Base-by-base conservation (phyloP, 192 early-diverging fungal genomes). In the Backusella liffmaniae region DNA sequence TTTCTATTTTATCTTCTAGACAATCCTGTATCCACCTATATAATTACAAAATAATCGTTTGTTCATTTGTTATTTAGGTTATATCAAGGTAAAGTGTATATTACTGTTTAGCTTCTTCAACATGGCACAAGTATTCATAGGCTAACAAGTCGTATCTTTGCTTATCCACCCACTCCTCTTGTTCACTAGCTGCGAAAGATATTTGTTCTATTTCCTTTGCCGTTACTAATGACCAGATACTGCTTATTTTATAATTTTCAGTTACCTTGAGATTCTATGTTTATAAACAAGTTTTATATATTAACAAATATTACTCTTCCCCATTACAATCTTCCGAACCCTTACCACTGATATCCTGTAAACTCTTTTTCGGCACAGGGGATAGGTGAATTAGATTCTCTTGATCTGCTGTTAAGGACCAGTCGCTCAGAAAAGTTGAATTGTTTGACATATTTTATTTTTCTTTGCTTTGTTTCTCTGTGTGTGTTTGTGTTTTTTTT, bases 41-140 rank as follows among this genome's bases (percentile, higher is more conserved):
- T 16, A n/a, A n/a, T 53, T 53, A 53, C 18, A 53, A 53, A 18
- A 51, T n/a, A 18, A 3, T 21, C 16, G 49, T 53, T 53, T 53
- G 6, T 51, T 16, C 42, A 44, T n/a, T 49, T 5, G 46, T 16
- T 49, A n/a, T n/a, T 49, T 49, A n/a, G n/a, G 5, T 4, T 49
- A 49, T 1, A 21, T 16, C 46, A 49, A 49, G 51, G 2, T 18
- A 39, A 26, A 49, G 39, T 49, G 18, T 39, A 5, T 32, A 59
- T 67, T 89, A 99, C 93, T 99, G 96, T 88, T 98, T 99, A 18
- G 98, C 98, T 86, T 99, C 98, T 66, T 95, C 94, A 65, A 99
- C 94, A 75, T 98, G 98, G 74, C 98, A 99, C 5, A 99, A 89
- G 76, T 99, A 99, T 84, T 99, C 98, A 83, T 99, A 99, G n/a